Base-by-base conservation (phyloP, 306 rosid genomes). In the Rubus idaeus region DNA sequence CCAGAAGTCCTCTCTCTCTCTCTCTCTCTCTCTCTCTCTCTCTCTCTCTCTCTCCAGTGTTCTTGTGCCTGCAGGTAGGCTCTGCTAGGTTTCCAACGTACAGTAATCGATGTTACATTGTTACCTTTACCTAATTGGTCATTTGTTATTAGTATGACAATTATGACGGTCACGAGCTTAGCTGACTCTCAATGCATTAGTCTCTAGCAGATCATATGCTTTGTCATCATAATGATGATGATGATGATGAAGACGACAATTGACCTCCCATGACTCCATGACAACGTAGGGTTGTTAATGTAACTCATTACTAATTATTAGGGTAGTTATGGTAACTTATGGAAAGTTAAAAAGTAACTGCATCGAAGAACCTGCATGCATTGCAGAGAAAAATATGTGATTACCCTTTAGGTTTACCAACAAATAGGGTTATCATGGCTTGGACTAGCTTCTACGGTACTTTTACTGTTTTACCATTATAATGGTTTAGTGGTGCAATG, bases 391-490 rank as follows among this genome's bases (percentile, higher is more conserved):
- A 21, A 30, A 26, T 17, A 71, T 68, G 11, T 37, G 35, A 37
- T 51, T 18, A 39, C 20, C n/a, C 18, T 30, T 71, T 30, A 30
- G 5, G 5, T 39, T 47, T 39, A 52, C 76, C 76, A 42, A 30
- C 1, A 30, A 73, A 56, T 55, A 56, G 67, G 17, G 76, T 40
- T 58, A 73, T 56, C 41, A 41, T 73, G 67, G 66, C 53, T 56
- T 42, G 50, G 75, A 42, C 76, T 16, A 56, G 40, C 61, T 35
- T 73, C 67, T 23, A 58, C 39, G 37, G 7, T 23, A 3, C 16
- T 47, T 47, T 47, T n/a, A n/a, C n/a, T n/a, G n/a, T n/a, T n/a
- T n/a, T 30, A 57, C 74, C 74, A 70, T 49, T 49, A 70, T 68
- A 49, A 30, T 20, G 39, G 4, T 68, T 17, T 4, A 39, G 30